Base-by-base conservation (phyloP, 495 filamentous ascomycete genomes). In the Penicillium goetzii region DNA sequence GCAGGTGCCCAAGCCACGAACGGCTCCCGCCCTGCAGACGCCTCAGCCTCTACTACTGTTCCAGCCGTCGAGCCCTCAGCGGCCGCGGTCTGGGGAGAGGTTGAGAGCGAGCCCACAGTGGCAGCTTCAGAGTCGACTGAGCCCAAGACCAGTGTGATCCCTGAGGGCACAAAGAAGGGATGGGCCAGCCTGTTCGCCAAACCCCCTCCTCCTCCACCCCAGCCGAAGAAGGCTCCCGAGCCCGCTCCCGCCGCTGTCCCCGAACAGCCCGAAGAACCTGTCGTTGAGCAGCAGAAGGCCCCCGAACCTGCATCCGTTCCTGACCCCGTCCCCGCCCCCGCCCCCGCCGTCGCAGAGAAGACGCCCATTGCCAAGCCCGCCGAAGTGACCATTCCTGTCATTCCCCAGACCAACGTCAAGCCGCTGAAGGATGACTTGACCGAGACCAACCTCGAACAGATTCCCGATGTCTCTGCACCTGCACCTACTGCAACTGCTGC, bases 361-460 rank as follows among this genome's bases (percentile, higher is more conserved):
- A 73, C 71, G 6, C 71, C 71, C 52, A 62, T 73, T 49, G 62
- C 66, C 30, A 74, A 73, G 59, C 62, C 65, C 28, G 67, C 76
- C 21, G 68, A 75, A 53, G 63, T 72, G 19, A 36, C 61, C 23
- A 62, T 68, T 40, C 69, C 72, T 56, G 78, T 82, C 32, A 74
- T 85, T 61, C 85, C 87, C 56, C 80, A 85, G 56, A 74, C 81
- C 12, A 75, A 81, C 26, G 74, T 92, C 12, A 79, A 84, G 30
- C 88, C 90, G 8, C 85, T 90, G n/a, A 89, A 91, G 72, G 90
- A 92, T 72, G 86, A 93, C 60, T 84, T 98, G 67, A 98, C 96
- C 1, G 89, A 93, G 76, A 86, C 86, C 40, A 98, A 99, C 69
- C 87, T 99, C 25, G 93, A 97, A 67, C 90, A 93, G 72, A 81